Conservation (phyloP, 208 protist species). For the Crithidia sp. region DNA sequence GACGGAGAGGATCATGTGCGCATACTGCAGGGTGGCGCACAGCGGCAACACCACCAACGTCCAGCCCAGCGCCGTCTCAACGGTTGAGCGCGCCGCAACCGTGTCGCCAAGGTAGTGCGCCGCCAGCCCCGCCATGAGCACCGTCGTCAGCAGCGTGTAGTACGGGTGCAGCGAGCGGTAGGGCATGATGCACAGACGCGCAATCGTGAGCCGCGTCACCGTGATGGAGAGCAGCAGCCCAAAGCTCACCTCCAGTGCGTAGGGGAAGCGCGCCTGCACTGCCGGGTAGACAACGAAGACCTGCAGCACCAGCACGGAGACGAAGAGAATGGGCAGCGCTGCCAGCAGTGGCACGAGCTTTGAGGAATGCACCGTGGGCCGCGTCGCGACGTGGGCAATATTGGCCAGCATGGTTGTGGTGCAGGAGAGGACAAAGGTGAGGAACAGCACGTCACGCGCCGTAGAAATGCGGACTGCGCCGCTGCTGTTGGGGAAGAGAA, state of each 20-base stretch:
- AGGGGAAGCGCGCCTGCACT: slow-evolving; percentile 59
- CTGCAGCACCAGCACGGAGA: slow-evolving; percentile 51
- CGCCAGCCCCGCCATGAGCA: slow-evolving; percentile 30
- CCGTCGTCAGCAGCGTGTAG: slow-evolving; percentile 35
- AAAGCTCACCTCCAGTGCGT: slow-evolving; percentile 81
- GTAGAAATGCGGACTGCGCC: slow-evolving; percentile 49
- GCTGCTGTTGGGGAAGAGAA: slow-evolving; percentile 19
- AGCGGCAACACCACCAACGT: slow-evolving; percentile 43
- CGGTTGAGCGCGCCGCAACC: slow-evolving; percentile 7
- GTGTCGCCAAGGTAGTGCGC: slow-evolving; percentile 36
- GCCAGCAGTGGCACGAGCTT: slow-evolving; percentile 41
- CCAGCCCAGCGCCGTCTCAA: slow-evolving; percentile 43
- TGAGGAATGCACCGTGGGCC: slow-evolving; percentile 36
- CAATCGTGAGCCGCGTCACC: slow-evolving; percentile 77
- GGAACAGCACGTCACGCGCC: slow-evolving; percentile 52
- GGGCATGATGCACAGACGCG: slow-evolving; percentile 79
- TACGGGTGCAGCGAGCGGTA: slow-evolving; percentile 59
- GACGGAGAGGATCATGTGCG: slow-evolving; percentile 72
- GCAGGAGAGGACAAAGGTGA: slow-evolving; percentile 39
- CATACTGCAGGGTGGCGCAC: slow-evolving; percentile 61
- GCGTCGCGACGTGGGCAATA: slow-evolving; percentile 50
- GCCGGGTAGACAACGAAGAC: slow-evolving; percentile 50
- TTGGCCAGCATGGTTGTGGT: slow-evolving; percentile 63
- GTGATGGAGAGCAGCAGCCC: slow-evolving; percentile 73
- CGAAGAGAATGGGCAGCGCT: slow-evolving; percentile 46